phyloP scores from a whole-genome alignment of 1,284 basidiomycete species.

The Heterobasidion occidentale region DNA sequence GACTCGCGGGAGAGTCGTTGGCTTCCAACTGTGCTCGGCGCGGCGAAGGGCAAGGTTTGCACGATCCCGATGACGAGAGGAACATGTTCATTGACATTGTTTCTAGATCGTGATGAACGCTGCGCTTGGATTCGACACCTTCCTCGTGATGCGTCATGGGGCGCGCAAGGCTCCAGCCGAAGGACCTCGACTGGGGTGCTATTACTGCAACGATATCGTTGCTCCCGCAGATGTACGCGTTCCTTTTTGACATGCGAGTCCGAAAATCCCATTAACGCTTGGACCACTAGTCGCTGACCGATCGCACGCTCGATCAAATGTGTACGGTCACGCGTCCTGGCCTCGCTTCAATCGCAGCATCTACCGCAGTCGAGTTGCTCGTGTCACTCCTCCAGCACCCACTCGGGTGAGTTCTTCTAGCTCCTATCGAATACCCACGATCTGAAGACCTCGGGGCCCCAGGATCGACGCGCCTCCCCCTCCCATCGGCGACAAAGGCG shows the following conservation, averaged over 20 bases:
- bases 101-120: constrained; percentile 86
- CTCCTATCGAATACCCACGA: neutral
- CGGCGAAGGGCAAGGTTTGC: constrained; percentile 72
- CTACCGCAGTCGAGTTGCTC: constrained; percentile 88
- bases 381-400: constrained; percentile 89
- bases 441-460: neutral
- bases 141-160: constrained; percentile 95
- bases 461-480: constrained; percentile 67
- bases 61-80: constrained; percentile 6
- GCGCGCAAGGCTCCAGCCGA: constrained; percentile 35
- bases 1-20: constrained; percentile 95
- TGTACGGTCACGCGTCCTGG: constrained; percentile 98
- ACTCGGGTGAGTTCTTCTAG: constrained; percentile 50
- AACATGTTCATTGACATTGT: too few relatives aligned
- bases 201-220: constrained; percentile 98
- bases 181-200: constrained; percentile 71
- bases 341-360: constrained; percentile 85
- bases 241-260: neutral
- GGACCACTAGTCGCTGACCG: constrained; percentile 72
- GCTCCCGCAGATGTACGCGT: constrained; percentile 84
- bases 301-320: constrained; percentile 97
- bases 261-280: constrained; percentile 1
- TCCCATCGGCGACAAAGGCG: constrained; percentile 30
- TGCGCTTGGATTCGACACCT: constrained; percentile 94
- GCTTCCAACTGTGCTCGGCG: constrained; percentile 87